Base-by-base conservation (phyloP, 2,329 filamentous ascomycete genomes). In the Xylaria sp. region DNA sequence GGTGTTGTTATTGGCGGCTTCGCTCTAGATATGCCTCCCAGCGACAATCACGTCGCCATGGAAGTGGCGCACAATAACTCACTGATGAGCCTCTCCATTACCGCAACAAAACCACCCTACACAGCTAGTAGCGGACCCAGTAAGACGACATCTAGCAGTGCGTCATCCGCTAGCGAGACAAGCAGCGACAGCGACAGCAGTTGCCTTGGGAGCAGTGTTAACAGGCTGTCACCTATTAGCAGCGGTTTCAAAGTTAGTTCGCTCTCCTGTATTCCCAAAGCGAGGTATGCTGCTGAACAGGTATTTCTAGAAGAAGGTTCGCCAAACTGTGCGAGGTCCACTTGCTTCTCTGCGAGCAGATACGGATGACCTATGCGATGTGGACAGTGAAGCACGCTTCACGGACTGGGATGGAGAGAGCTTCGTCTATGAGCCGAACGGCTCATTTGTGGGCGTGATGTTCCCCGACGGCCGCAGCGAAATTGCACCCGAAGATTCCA, bases 401-500 rank as follows among this genome's bases (percentile, higher is more conserved):
- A 58, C 52, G 1, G 66, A 62, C 20, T 62, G 25, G 51, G 62
- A 62, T n/a, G 58, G 52, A 1, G 58, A 62, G 62, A 68, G 51
- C n/a, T 54, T 36, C 23, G 33, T 62, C 8, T 43, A 65, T 36
- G 57, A 36, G 25, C 31, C 62, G 8, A 31, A 62, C 39, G 57
- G 62, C 49, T 57, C 66, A 10, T 46, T 36, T 12, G 33, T 54
- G 15, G 41, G 31, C 23, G 31, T 20, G 0, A 39, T 54, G 15
- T 59, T 58, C 28, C 43, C 48, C 39, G 56, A 56, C 25, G 55
- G 54, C 20, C 31, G 41, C 1, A 58, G 46, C 3, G 63, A 59
- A 33, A 33, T 70, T 33, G 36, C 28, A 0, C 61, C 68, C 18
- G 60, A 64, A 9, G 64, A 68, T 43, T 70, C 64, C 6, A 46